These are phyloP conservation scores for Dryas octopetala DNA, from an alignment of 306 rosid genomes.

Conservation along the genomic window DNA sequence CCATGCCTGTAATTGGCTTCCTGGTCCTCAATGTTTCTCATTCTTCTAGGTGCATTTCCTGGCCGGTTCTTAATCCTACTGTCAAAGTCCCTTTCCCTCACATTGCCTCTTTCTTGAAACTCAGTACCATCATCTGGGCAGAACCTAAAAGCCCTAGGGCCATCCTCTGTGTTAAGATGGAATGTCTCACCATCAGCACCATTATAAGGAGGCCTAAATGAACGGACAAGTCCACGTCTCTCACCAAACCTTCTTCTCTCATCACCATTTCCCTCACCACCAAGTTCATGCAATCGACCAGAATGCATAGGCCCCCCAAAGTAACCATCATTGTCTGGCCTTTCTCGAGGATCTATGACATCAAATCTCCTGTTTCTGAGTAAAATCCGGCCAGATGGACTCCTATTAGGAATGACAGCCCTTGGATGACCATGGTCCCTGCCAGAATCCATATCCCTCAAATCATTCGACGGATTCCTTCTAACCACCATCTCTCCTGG, in stretches of 20 bases:
- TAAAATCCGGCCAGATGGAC: conserved; percentile 55
- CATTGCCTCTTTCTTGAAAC: conserved; percentile 72
- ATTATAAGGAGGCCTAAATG: conserved; percentile 69
- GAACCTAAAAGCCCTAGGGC: conserved; percentile 63
- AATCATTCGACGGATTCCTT: conserved; percentile 64
- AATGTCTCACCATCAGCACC: conserved; percentile 55
- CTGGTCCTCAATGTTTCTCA: conserved; percentile 70
- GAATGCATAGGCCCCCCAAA: conserved; percentile 66
- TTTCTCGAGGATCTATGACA: conserved; percentile 60
- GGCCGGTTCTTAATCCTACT: conserved; percentile 64
- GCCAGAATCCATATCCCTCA: conserved; percentile 71
- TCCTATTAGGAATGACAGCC: conserved; percentile 54
- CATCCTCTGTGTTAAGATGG: conserved; percentile 60
- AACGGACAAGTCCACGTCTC: conserved; percentile 66
- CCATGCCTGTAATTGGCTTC: conserved; percentile 66
- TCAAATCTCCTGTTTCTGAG: conserved; percentile 69
- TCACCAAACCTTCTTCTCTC: conserved; percentile 76
- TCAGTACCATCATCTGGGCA: conserved; percentile 62
- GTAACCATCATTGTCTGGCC: conserved; percentile 56
- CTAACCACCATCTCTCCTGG: conserved; percentile 57
- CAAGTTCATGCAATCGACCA: conserved; percentile 54
- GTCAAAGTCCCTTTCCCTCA: conserved; percentile 72
- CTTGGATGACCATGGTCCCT: conserved; percentile 71
- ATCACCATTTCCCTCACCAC: conserved; percentile 61
- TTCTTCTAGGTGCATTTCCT: conserved; percentile 62